phyloP scores from a whole-genome alignment of 768 basidiomycete species.

The Sporobolomyces phaffii region DNA sequence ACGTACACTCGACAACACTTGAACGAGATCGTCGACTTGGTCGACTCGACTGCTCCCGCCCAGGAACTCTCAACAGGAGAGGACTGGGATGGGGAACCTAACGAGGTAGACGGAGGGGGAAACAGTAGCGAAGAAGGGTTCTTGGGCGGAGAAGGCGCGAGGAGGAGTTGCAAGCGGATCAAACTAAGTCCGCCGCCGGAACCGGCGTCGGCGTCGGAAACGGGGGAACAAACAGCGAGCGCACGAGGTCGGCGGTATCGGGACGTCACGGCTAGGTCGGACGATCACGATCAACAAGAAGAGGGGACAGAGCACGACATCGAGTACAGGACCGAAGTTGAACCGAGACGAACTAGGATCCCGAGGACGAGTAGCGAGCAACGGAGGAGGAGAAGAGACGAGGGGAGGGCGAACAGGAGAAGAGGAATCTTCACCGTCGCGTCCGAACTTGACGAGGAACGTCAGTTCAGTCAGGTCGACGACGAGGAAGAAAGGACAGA shows the following conservation, averaged over 20 bases:
- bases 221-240: background rate
- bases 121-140: slow-evolving; percentile 28
- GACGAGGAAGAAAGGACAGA: too few species aligned
- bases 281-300: too few species aligned
- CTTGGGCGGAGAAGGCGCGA: slow-evolving; percentile 28
- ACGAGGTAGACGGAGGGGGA: background rate
- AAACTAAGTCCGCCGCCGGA: slow-evolving; percentile 62
- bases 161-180: slow-evolving; percentile 67
- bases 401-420: background rate
- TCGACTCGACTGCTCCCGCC: slow-evolving; percentile 52
- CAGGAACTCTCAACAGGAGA: background rate
- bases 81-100: background rate
- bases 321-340: too few species aligned
- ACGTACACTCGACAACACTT: slow-evolving; percentile 92
- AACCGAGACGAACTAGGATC: slow-evolving; percentile 20
- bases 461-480: too few species aligned
- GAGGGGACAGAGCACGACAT: too few species aligned
- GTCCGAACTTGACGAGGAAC: too few species aligned
- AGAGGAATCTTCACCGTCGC: background rate
- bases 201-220: background rate
- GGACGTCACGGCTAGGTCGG: too few species aligned
- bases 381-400: background rate
- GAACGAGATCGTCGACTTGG: slow-evolving; percentile 87
- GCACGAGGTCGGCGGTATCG: too few species aligned
- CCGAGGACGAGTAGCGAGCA: slow-evolving; percentile 44